Evolutionary conservation across 345 rosid genomes (phyloP).

Genomic region (Brassica cretica): DNA sequence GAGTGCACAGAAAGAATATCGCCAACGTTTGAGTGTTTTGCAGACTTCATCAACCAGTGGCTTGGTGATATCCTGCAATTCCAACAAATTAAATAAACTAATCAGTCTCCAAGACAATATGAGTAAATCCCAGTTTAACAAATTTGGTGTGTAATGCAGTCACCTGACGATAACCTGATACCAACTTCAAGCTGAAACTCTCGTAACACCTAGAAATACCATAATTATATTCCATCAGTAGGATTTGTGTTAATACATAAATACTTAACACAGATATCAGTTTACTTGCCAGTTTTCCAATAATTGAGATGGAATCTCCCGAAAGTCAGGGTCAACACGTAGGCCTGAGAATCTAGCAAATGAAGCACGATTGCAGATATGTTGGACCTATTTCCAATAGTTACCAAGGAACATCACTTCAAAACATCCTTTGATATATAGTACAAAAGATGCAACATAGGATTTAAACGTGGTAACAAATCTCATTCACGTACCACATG

Average conservation of each 20-base stretch:
- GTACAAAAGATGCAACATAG: not conserved
- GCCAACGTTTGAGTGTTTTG: conserved; percentile 75
- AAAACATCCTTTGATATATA: conserved; percentile 20
- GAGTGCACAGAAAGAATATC: conserved; percentile 77
- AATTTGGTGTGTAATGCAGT: conserved; percentile 22
- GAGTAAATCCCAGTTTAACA: conserved; percentile 14
- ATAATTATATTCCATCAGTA: conserved; percentile 24
- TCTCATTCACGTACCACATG: conserved; percentile 77
- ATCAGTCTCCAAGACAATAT: not conserved
- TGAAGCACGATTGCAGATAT: conserved; percentile 85
- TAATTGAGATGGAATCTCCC: conserved; percentile 84
- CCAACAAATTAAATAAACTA: conserved; percentile 9
- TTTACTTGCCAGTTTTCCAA: conserved; percentile 79
- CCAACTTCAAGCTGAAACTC: conserved; percentile 80
- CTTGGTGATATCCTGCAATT: conserved; percentile 77
- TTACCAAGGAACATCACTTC: conserved; percentile 3
- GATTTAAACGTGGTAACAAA: not conserved
- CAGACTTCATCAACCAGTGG: conserved; percentile 82
- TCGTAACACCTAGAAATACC: conserved; percentile 78
- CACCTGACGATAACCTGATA: conserved; percentile 96
- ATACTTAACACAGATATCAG: conserved; percentile 31
- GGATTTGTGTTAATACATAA: conserved; percentile 5
- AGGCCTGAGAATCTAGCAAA: conserved; percentile 87
- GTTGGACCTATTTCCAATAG: conserved; percentile 67
- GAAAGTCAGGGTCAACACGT: conserved; percentile 85